Base-by-base conservation (phyloP, 768 basidiomycete genomes). In the Cytidiella melzeri region DNA sequence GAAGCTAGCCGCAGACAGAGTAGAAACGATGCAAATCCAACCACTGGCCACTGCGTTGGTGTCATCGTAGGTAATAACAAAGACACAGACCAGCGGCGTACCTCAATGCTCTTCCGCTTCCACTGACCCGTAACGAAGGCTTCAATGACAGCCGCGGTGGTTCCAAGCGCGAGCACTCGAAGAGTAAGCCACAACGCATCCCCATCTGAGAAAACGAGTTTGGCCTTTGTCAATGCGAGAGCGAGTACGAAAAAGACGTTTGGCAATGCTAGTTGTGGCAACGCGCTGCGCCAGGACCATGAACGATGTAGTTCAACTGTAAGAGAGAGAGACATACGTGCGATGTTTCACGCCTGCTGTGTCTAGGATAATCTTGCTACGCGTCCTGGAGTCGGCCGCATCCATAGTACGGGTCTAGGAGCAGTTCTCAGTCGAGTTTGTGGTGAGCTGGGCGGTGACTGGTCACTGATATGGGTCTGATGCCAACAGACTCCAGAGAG, bases 141-240 rank as follows among this genome's bases (percentile, higher is more conserved):
- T 82, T 84, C 82, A 18, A 78, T 64, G 40, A 86, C 55, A 38
- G 79, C 74, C 18, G 78, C 81, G 46, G 87, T 57, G n/a, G 78
- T 83, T n/a, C 80, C 84, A 55, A 81, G 79, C 3, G 83, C 84
- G 45, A 90, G 69, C 43, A 87, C 74, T 53, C 85, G 71, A 69
- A 89, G 81, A 27, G 84, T 71, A 12, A 87, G 71, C 88, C 87
- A 90, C 59, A 88, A 83, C 7, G 84, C 76, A 5, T 83, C 82
- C 19, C 83, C 76, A 62, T 87, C 82, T 34, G 75, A 74, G 15
- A 78, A 70, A 41, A 90, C 66, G 5, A 89, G 65, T 69, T 79
- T 78, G 57, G 81, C 83, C 67, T 85, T 87, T 43, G 77, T 73
- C 5, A 79, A 74, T 64, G 81, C 76, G 28, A 84, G 65, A 4